phyloP scores from a whole-genome alignment of 2,329 filamentous ascomycete species.

The Clonostachys rosea region DNA sequence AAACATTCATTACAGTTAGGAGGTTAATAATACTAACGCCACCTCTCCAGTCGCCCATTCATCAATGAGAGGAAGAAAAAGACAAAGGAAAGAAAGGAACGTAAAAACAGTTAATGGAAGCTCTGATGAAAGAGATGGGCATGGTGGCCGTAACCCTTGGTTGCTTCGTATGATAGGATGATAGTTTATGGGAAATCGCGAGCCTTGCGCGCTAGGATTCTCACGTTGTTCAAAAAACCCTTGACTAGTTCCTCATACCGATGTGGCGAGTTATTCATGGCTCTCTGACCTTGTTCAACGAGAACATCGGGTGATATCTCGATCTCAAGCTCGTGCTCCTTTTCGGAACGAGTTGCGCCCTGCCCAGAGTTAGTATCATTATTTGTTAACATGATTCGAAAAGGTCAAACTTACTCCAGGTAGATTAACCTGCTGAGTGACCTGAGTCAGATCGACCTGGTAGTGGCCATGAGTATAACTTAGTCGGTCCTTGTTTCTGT shows the following conservation, averaged over 20 bases:
- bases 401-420: constrained; percentile 29
- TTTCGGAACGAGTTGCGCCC: constrained; percentile 35
- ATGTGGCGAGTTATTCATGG: constrained; percentile 45
- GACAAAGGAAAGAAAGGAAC: no score
- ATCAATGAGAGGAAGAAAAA: no score
- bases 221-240: constrained; percentile 70
- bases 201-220: constrained; percentile 46
- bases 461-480: constrained; percentile 87
- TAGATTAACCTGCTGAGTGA: constrained; percentile 46
- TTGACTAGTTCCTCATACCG: constrained; percentile 65
- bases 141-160: no score
- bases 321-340: constrained; percentile 78
- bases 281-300: constrained; percentile 58
- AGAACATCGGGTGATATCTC: constrained; percentile 64
- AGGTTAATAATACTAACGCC: no score
- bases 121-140: no score
- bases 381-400: neutral
- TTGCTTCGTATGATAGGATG: no score
- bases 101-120: no score
- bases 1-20: no score
- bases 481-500: constrained; percentile 83
- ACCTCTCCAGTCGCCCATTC: no score
- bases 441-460: constrained; percentile 90
- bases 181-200: no score
- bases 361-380: constrained; percentile 19